Conservation (phyloP, 106 monocot genomes). For the Cymbidium sinense region DNA sequence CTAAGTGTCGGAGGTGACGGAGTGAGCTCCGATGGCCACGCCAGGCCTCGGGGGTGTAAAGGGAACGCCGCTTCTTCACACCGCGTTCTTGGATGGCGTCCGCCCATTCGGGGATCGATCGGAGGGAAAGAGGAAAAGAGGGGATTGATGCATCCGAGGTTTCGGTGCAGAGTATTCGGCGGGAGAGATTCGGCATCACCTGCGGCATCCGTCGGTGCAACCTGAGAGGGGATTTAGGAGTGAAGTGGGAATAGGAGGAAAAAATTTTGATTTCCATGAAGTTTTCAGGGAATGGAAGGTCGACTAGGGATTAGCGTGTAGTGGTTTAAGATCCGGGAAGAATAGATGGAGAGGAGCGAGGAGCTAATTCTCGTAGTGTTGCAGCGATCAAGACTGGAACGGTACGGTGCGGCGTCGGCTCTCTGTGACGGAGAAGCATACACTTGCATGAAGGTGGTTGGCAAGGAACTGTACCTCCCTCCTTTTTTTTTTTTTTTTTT, state of each 20-base stretch:
- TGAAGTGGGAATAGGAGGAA: slow-evolving; percentile 1
- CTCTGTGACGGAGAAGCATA: too few species aligned
- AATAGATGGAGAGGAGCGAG: not conserved
- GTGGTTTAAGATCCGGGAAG: not conserved
- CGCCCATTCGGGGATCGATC: slow-evolving; percentile 58
- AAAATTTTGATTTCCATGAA: not conserved
- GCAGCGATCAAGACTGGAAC: too few species aligned
- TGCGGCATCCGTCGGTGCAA: not conserved
- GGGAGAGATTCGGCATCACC: not conserved
- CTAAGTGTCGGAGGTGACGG: slow-evolving; percentile 82
- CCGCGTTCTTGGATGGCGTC: slow-evolving; percentile 71
- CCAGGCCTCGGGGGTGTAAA: slow-evolving; percentile 71
- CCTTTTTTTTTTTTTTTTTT: too few species aligned
- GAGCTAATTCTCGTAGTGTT: too few species aligned
- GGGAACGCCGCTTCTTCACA: slow-evolving; percentile 32
- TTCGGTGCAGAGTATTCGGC: slow-evolving; percentile 7
- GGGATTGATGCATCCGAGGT: not conserved
- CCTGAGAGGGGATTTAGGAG: not conserved
- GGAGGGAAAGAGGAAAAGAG: slow-evolving; percentile 10
- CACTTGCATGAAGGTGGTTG: too few species aligned
- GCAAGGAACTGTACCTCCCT: too few species aligned
- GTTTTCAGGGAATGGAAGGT: not conserved
- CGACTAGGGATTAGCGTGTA: not conserved
- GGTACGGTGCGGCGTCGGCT: too few species aligned
- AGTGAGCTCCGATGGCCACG: slow-evolving; percentile 79